phyloP scores from a whole-genome alignment of 176 grass and related monocot species.

The Saccharum spontaneum region DNA sequence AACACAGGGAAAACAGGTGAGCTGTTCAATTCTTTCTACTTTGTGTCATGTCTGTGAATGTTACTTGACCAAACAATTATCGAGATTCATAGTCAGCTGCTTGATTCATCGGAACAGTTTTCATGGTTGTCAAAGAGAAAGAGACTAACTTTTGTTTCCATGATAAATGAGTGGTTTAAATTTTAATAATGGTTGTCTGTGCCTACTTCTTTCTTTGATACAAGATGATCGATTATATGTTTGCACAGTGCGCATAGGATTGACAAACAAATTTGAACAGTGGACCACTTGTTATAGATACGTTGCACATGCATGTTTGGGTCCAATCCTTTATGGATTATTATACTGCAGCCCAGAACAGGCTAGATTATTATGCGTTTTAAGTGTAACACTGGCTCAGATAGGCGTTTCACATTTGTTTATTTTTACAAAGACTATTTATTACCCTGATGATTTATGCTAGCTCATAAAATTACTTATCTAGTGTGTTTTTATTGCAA shows the following conservation, averaged over 20 bases:
- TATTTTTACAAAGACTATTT: background rate
- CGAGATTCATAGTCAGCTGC: background rate
- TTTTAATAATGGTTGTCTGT: background rate
- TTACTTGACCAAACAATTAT: background rate
- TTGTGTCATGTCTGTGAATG: background rate
- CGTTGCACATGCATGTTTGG: background rate
- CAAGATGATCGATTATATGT: background rate
- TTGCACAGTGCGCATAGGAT: background rate
- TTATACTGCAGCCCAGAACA: background rate
- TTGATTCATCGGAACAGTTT: constrained; percentile 13
- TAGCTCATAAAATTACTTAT: background rate
- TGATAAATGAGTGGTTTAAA: constrained; percentile 1
- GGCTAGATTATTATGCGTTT: background rate
- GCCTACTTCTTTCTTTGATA: background rate
- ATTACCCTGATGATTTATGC: background rate
- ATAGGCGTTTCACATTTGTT: background rate
- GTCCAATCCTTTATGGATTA: constrained; percentile 3
- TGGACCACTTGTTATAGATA: background rate
- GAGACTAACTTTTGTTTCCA: background rate
- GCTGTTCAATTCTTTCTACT: constrained; percentile 4
- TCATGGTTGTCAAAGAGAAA: background rate
- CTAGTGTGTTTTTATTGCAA: background rate
- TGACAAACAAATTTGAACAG: background rate
- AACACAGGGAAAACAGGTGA: constrained; percentile 37
- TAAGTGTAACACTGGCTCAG: constrained; percentile 1